Conservation (phyloP, 768 basidiomycete species). For the Boletus vinaceobasis region DNA sequence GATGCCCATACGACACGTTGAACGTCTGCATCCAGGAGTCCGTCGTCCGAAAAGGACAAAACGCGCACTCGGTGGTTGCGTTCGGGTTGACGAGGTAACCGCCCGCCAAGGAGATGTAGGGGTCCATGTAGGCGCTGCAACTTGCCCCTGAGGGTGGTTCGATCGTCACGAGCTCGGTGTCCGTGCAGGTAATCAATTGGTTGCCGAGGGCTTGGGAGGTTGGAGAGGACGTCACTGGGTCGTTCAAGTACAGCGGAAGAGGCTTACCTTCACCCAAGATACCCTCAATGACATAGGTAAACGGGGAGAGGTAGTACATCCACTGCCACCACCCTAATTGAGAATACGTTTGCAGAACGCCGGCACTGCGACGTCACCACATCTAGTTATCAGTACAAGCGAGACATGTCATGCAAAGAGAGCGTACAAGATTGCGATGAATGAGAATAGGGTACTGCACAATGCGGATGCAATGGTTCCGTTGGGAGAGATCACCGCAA, state of each 20-base stretch:
- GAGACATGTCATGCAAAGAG: background rate
- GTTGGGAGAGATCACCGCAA: conserved; percentile 42
- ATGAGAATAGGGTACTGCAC: conserved; percentile 37
- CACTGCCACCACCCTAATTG: conserved; percentile 33
- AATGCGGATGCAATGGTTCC: conserved; percentile 39
- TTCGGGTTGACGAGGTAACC: conserved; percentile 57
- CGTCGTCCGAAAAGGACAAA: conserved; percentile 52
- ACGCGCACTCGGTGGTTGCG: conserved; percentile 52
- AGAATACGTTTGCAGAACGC: conserved; percentile 27
- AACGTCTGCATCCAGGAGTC: conserved; percentile 27
- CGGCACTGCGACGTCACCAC: conserved; percentile 11
- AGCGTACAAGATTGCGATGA: conserved; percentile 43
- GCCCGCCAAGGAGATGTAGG: conserved; percentile 47
- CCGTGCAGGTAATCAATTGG: conserved; percentile 45
- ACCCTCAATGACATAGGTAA: conserved; percentile 51
- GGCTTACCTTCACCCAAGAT: background rate
- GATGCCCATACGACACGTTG: conserved; percentile 5
- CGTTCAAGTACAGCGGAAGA: background rate
- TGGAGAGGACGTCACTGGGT: background rate
- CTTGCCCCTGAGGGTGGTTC: conserved; percentile 50
- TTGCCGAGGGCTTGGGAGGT: conserved; percentile 37
- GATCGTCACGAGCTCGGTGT: conserved; percentile 50
- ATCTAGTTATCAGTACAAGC: background rate
- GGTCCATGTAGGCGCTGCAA: conserved; percentile 49
- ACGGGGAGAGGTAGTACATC: conserved; percentile 40